Percentiles rank a stretch among this genome's conserved stretches.
Conservation (phyloP, 352 stramenopile species). For the Globisporangium echinulatum region DNA sequence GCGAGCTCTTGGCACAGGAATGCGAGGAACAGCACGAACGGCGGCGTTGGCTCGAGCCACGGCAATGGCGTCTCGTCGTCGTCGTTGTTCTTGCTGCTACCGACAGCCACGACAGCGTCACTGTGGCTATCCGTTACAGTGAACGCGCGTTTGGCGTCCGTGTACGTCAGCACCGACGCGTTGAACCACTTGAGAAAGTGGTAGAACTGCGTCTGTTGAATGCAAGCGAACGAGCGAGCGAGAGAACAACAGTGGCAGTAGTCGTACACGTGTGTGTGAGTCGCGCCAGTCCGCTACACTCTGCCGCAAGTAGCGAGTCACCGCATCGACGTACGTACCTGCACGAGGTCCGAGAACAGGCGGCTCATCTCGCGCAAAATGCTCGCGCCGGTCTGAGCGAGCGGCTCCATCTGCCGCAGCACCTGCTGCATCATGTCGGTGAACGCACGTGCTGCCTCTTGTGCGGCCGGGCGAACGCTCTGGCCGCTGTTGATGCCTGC, state of each 20-base stretch:
- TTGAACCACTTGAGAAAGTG: conserved; percentile 83
- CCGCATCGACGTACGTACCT: conserved; percentile 23
- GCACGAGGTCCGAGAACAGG: conserved; percentile 73
- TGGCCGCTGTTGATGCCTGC: conserved; percentile 13
- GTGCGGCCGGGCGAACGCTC: conserved; percentile 49
- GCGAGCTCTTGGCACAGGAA: conserved; percentile 65
- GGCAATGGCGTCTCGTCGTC: conserved; percentile 36
- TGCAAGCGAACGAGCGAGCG: neutral
- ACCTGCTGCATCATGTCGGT: conserved; percentile 76
- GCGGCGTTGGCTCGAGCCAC: conserved; percentile 52
- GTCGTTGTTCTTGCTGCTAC: neutral
- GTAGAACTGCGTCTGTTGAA: conserved; percentile 60
- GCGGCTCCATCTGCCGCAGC: conserved; percentile 68
- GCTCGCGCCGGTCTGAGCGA: conserved; percentile 57
- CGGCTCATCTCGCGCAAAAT: conserved; percentile 68
- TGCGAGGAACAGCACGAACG: conserved; percentile 67
- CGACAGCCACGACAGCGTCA: too few species aligned
- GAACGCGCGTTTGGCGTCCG: conserved; percentile 62
- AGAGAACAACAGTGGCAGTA: neutral
- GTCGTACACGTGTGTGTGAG: too few species aligned
- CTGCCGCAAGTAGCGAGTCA: neutral
- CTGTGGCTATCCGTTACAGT: neutral
- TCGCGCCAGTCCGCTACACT: too few species aligned
- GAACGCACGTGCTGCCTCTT: conserved; percentile 47
- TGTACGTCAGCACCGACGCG: conserved; percentile 49